Conservation (phyloP, 768 basidiomycete genomes). For the Boletus sensibilis region DNA sequence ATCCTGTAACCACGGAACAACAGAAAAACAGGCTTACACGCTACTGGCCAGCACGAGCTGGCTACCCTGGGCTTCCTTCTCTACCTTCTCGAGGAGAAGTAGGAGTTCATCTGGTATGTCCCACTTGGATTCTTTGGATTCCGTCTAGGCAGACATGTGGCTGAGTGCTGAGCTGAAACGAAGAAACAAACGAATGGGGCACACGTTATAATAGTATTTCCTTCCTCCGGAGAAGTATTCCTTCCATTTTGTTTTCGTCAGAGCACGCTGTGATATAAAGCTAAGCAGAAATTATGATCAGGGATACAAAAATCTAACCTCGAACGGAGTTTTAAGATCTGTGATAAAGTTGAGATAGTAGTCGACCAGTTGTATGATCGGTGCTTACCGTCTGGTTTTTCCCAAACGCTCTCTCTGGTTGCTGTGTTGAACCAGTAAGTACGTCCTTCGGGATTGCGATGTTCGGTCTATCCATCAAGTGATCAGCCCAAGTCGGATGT, state of each 20-base stretch:
- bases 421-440: slow-evolving; percentile 95
- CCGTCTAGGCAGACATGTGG: slow-evolving; percentile 48
- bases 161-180: neutral
- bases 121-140: slow-evolving; percentile 95
- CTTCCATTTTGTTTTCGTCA: slow-evolving; percentile 91
- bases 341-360: slow-evolving; percentile 5
- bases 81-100: slow-evolving; percentile 80
- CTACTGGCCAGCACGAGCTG: slow-evolving; percentile 36
- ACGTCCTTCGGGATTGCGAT: slow-evolving; percentile 94
- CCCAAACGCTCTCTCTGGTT: slow-evolving; percentile 93
- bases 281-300: slow-evolving; percentile 1
- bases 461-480: slow-evolving; percentile 65
- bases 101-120: slow-evolving; percentile 93
- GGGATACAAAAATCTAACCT: slow-evolving; percentile 47
- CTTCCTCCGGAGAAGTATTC: slow-evolving; percentile 92
- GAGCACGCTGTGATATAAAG: slow-evolving; percentile 58
- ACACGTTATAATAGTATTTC: slow-evolving; percentile 88
- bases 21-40: slow-evolving; percentile 17
- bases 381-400: slow-evolving; percentile 86
- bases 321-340: slow-evolving; percentile 91
- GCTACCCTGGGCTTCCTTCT: slow-evolving; percentile 59
- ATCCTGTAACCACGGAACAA: neutral
- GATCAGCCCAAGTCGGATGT: neutral
- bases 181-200: slow-evolving; percentile 18
- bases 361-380: neutral